Base-by-base conservation (phyloP, 495 filamentous ascomycete species). In the Jackrogersella minutella region DNA sequence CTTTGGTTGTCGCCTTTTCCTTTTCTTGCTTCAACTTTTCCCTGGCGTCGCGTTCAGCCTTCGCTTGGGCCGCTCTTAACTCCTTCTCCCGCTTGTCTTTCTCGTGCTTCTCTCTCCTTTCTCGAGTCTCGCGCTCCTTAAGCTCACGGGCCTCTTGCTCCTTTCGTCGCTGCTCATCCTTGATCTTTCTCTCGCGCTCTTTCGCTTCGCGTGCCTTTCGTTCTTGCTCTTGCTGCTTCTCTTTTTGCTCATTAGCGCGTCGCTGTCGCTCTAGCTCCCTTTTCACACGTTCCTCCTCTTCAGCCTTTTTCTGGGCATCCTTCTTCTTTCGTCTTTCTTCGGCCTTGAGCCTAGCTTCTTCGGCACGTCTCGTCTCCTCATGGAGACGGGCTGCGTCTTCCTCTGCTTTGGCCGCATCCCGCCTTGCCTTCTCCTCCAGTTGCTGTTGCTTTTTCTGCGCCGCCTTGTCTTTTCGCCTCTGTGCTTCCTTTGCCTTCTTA, bases 281-380 rank as follows among this genome's bases (percentile, higher is more conserved):
- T 58, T 87, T 85, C 46, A 85, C 80, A 24, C 90, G 88, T 67
- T 97, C 95, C 69, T 97, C 94, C 58, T 97, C 91, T 69, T 91
- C 90, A 24, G 90, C 91, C 77, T 91, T 96, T 67, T 89, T 91
- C 74, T 96, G 92, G n/a, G 91, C 90, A 69, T 99, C 95, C 64
- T 88, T 91, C 79, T 93, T 94, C 82, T 90, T 95, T 19, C 91
- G 85, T 73, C 92, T 93, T 74, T 97, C 95, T 74, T 97, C 95
- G 28, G 88, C 87, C 78, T 89, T 95, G 51, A 80, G 77, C 50
- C 86, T 84, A 70, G 90, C 88, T 76, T 97, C 93, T 69, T 97
- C 93, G 5, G 84, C 80, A 64, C 90, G 93, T 75, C 89, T 90
- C 58, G 88, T 86, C 66, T 97, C 93, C 6, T 89, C 87, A 8